phyloP scores from a whole-genome alignment of 2,329 filamentous ascomycete genomes.

The Boeremia exigua region DNA sequence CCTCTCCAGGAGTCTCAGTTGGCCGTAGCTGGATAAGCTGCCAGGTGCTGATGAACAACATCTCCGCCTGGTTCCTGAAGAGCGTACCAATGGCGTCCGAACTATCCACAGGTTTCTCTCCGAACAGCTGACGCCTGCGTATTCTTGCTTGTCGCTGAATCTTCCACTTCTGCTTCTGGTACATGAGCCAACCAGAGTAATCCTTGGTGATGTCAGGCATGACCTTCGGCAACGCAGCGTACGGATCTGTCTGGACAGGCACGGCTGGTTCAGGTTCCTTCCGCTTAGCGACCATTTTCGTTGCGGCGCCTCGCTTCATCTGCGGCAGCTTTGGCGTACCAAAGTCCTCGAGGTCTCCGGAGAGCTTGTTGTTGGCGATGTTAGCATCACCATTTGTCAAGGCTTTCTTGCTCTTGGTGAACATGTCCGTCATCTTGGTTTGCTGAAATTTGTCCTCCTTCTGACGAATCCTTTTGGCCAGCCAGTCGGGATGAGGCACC shows the following conservation, averaged over 20 bases:
- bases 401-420: slow-evolving; percentile 73
- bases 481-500: slow-evolving; percentile 94
- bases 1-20: slow-evolving; percentile 83
- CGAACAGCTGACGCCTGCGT: slow-evolving; percentile 88
- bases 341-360: slow-evolving; percentile 80
- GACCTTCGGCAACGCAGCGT: slow-evolving; percentile 77
- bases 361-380: slow-evolving; percentile 62
- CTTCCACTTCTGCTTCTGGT: slow-evolving; percentile 99
- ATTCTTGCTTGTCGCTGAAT: slow-evolving; percentile 90
- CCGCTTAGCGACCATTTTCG: slow-evolving; percentile 56
- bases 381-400: slow-evolving; percentile 75
- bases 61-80: slow-evolving; percentile 91
- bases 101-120: slow-evolving; percentile 72
- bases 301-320: slow-evolving; percentile 50
- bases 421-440: slow-evolving; percentile 96
- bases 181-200: slow-evolving; percentile 85
- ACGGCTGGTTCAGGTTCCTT: slow-evolving; percentile 54
- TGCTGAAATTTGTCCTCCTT: slow-evolving; percentile 99
- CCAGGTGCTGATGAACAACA: slow-evolving; percentile 92
- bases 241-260: slow-evolving; percentile 74
- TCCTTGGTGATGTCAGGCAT: slow-evolving; percentile 88
- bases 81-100: slow-evolving; percentile 69
- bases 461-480: slow-evolving; percentile 88
- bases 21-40: slow-evolving; percentile 87
- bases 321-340: slow-evolving; percentile 62